Base-by-base conservation (phyloP, 768 basidiomycete genomes). In the Lanmaoa rubissima region DNA sequence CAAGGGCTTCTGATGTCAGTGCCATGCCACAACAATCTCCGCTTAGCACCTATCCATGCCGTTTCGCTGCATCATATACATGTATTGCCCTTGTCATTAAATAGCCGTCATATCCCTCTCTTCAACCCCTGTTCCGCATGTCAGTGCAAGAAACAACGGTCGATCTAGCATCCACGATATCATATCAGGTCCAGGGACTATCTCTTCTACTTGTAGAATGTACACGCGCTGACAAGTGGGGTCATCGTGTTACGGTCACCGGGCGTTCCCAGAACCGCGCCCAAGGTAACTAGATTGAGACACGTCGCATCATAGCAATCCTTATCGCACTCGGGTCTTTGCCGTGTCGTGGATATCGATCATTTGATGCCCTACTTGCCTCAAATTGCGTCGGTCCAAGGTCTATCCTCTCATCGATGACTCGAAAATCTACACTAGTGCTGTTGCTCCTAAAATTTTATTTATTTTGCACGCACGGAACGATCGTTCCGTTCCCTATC, bases 1-100 rank as follows among this genome's bases (percentile, higher is more conserved):
- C 54, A 83, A 78, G 64, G 90, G 90, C 13, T 91, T 91, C 70
- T 91, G 49, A 69, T 45, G 12, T 13, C 32, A 24, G 8, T 12
- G 21, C 50, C 49, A 31, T 42, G 36, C 38, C 46, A 41, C 49
- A 44, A 19, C 39, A 49, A 35, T 32, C 2, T 35, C 53, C 61
- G 61, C 53, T 54, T 61, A 49, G 55, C 63, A 40, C 50, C 48
- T 34, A 24, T 34, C 26, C 38, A 32, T 55, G 39, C 49, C 36
- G 62, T 59, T 64, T 64, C 62, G 51, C 34, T 16, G 13, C 54
- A 44, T 55, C 28, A 47, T 40, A 45, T 26, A 31, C 51, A 52
- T 32, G 17, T 55, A 59, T 52, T 53, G n/a, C 35, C 10, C 42
- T 44, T 54, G 57, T 66, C 54, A 36, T 55, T 61, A 59, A 49